Base-by-base conservation (phyloP, 768 basidiomycete species). In the Amanita polypyramis region DNA sequence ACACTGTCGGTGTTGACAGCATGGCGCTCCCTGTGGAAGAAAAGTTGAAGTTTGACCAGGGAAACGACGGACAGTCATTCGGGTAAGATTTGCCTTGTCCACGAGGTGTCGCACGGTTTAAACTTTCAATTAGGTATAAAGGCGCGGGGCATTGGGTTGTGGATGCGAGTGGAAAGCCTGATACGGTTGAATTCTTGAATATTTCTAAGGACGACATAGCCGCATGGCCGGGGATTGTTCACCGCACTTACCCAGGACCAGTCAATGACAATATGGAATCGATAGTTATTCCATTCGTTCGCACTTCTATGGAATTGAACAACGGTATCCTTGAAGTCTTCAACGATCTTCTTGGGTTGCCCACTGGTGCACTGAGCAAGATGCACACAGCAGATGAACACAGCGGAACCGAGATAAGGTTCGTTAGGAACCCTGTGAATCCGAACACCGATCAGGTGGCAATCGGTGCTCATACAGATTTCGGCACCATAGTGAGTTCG, bases 191-290 rank as follows among this genome's bases (percentile, higher is more conserved):
- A 56, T 83, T 82, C 60, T 65, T 85, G 50, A 83, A 83, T 55
- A 60, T 86, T 27, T 66, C 82, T 0, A 82, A 82, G 56, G 82
- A 87, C 56, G 84, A 87, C 53, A 79, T 70, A 0, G 57, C 85
- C 0, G 72, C 77, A 0, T 85, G 72, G 65, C 84, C 83, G 0
- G 52, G 58, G 0, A 63, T 70, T 15, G 69, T 66, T 4, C 73
- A 76, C 17, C 71, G 81, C 19, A 67, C 70, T 0, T 87, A 87
- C 55, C 83, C 82, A 0, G 56, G 59, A 0, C 69, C 75, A 0
- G 74, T 77, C 19, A 65, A 72, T 32, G 66, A 65, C 2, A 66
- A 66, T 19, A 82, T 85, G 70, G 59, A 65, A 12, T 62, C 66
- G 0, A 67, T 67, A 2, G 64, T 82, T n/a, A 53, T 54, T 0